Evolutionary conservation across 2,329 filamentous ascomycete species (phyloP).

Genomic region (Aureobasidium subglaciale): DNA sequence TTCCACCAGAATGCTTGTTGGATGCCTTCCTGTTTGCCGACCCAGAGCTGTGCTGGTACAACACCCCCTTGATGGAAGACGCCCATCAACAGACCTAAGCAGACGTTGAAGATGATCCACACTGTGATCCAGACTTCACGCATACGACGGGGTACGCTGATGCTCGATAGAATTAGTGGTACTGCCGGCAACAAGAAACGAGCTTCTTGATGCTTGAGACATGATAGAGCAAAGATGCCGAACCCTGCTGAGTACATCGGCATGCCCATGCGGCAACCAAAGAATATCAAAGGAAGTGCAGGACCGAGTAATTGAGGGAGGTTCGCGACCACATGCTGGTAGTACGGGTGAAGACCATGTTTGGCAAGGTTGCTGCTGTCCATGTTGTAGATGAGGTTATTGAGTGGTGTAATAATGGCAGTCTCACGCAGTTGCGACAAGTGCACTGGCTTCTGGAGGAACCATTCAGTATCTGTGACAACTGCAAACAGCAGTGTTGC

Average conservation of each 20-base stretch:
- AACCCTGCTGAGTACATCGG: conserved; percentile 67
- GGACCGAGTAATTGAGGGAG: conserved; percentile 48
- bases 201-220: conserved; percentile 74
- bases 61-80: conserved; percentile 75
- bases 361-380: conserved; percentile 42
- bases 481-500: conserved; percentile 69
- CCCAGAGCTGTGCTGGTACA: conserved; percentile 66
- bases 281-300: conserved; percentile 40
- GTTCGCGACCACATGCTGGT: conserved; percentile 46
- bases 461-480: conserved; percentile 78
- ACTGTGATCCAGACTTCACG: conserved; percentile 45
- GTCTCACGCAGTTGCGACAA: conserved; percentile 57
- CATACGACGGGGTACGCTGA: conserved; percentile 56
- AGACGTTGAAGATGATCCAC: conserved; percentile 65
- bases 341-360: conserved; percentile 47
- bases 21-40: conserved; percentile 60
- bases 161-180: conserved; percentile 67
- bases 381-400: conserved; percentile 47
- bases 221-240: conserved; percentile 61
- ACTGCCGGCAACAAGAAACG: conserved; percentile 70
- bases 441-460: conserved; percentile 53
- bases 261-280: conserved; percentile 49
- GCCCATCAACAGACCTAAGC: conserved; percentile 68
- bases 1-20: conserved; percentile 77
- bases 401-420: conserved; percentile 45